Base-by-base conservation (phyloP, 495 filamentous ascomycete genomes). In the Tuber calosporum region DNA sequence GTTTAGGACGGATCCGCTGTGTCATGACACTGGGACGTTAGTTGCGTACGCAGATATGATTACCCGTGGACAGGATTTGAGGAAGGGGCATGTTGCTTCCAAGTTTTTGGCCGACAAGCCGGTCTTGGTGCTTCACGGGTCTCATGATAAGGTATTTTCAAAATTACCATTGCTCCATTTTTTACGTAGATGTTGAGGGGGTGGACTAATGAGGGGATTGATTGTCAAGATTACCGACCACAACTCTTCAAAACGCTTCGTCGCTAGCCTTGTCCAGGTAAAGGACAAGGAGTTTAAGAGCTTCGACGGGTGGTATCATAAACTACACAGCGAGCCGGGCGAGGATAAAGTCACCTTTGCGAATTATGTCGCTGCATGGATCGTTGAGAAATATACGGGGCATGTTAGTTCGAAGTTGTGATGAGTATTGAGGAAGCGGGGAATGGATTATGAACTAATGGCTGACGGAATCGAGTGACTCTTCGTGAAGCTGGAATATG, bases 281-380 rank as follows among this genome's bases (percentile, higher is more conserved):
- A 80, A 85, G 72, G 92, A 96, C 81, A 89, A 87, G 79, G 84
- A 83, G 62, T 92, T 94, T 77, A 89, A 86, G 84, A 77, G 84
- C 11, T 97, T 94, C 79, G 89, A 92, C 67, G 93, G 91, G 8
- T 92, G 86, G 84, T 92, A 86, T 81, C 93, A 97, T 83, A 88
- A 88, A 83, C 74, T 96, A 78, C 92, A 95, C 83, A 86, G 86
- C 2, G 93, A 96, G 74, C 84, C 89, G 72, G 82, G 85, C 40
- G 83, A 91, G 30, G 85, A 88, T 73, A 86, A 85, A 75, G 83
- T 86, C 69, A 84, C 84, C 68, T 95, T 91, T 79, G 87, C 86
- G 42, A 85, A 86, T 70, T 92, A 97, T 82, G 86, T 96, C 8
- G 87, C 85, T 11, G 86, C 89, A 68, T 97, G 92, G 91, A 89